phyloP scores from a whole-genome alignment of 371 early-diverging fungal genomes.

The Basidiobolus heterosporus region DNA sequence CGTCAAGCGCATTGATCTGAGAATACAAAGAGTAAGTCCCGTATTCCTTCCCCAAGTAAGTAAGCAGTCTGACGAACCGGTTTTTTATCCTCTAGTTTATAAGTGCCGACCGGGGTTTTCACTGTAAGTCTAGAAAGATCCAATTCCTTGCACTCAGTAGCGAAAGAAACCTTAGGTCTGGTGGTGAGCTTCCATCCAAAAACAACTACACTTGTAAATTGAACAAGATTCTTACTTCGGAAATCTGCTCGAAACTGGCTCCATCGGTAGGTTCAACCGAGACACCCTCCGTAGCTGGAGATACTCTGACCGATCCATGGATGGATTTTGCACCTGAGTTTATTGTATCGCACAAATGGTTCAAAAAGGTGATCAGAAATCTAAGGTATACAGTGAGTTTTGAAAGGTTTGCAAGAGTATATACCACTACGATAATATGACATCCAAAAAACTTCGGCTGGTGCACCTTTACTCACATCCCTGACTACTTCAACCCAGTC shows the following conservation, averaged over 20 bases:
- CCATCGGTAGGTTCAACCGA: too few species aligned
- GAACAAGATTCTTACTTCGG: too few species aligned
- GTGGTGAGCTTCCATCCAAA: neutral
- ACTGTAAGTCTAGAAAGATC: neutral
- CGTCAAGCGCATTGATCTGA: slow-evolving; percentile 26
- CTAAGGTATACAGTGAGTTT: neutral
- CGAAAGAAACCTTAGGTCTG: neutral
- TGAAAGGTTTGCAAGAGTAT: neutral
- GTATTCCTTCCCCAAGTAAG: slow-evolving; percentile 1
- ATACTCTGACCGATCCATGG: neutral
- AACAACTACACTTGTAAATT: too few species aligned
- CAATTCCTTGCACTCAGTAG: neutral
- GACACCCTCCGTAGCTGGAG: slow-evolving; percentile 1
- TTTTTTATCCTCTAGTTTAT: neutral
- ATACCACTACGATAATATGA: slow-evolving; percentile 6
- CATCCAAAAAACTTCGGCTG: slow-evolving; percentile 3
- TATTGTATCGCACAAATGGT: neutral
- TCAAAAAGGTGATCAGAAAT: neutral
- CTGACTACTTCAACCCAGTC: too few species aligned
- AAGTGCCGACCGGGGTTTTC: neutral
- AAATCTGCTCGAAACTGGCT: too few species aligned
- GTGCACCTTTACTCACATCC: too few species aligned
- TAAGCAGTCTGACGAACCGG: neutral
- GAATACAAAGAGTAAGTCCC: neutral
- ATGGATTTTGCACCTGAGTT: neutral